Evolutionary conservation across 345 rosid species (phyloP), one percentile per base, ranked within the genome.

Genomic region (Populus pruinosa): DNA sequence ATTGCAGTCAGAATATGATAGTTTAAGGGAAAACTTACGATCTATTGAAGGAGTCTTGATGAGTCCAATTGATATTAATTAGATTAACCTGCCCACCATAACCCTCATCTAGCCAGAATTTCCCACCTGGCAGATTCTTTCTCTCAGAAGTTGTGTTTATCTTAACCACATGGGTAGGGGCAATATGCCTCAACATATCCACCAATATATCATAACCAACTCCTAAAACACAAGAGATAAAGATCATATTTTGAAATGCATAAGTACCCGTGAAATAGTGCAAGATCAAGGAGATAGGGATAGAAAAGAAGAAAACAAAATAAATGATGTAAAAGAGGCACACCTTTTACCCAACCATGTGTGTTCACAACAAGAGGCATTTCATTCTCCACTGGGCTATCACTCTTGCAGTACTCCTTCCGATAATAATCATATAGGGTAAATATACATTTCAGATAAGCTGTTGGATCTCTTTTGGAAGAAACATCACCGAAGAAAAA

Each of bases 341-440:
- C 36, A 90, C 99, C 99, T 92, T 96, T 96, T 75, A 96, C 97
- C 99, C 99, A 96, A 76, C 99, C 99, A 43, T 95, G 91, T 38
- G 99, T 93, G 69, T 93, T 93, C 73, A 96, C 88, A 78, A 96
- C 87, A 70, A 93, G 92, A 17, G 99, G 99, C 83, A 92, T 72
- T 62, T 79, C 91, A 50, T 71, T 76, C 82, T 76, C 73, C 73
- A 77, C 80, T 82, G 83, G 80, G 72, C 67, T 83, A 79, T 85
- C 84, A 75, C 74, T 78, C 69, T 73, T 25, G 80, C 83, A 78
- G 82, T 85, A 85, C 81, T 90, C 76, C 43, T 88, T 80, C 64
- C 69, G 87, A 74, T 88, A 92, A 89, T 89, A 91, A 67, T 91
- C 93, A 43, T 78, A 88, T 38, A 92, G 81, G 67, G 90, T 82